Conservation (phyloP, 1,284 basidiomycete genomes). For the Erythrobasidium hasegawianum region DNA sequence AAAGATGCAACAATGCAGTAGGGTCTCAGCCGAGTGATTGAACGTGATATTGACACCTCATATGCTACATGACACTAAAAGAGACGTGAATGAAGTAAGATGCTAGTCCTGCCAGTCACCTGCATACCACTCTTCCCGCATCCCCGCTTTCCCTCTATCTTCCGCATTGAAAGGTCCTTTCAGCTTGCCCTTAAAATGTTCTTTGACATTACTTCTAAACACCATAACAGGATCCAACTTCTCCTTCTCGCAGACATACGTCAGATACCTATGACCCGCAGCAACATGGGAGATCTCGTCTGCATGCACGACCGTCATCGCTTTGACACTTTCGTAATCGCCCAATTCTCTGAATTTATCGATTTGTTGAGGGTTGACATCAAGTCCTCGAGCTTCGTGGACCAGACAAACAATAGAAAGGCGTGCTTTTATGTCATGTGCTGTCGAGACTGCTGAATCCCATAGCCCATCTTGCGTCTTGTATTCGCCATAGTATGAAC, state of each 20-base stretch:
- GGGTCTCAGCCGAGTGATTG: too few relatives aligned
- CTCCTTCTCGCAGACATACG: conserved; percentile 66
- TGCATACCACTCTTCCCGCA: conserved; percentile 49
- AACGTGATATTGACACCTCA: too few relatives aligned
- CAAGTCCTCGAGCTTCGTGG: conserved; percentile 80
- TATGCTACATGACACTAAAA: too few relatives aligned
- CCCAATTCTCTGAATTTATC: conserved; percentile 66
- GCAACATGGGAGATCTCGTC: conserved; percentile 82
- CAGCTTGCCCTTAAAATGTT: conserved; percentile 71
- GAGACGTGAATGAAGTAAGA: too few relatives aligned
- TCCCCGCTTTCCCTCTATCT: conserved; percentile 65
- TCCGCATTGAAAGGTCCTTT: conserved; percentile 80
- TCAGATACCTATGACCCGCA: conserved; percentile 78
- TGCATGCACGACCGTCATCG: conserved; percentile 70
- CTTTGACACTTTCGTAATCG: conserved; percentile 65
- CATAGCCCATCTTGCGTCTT: conserved; percentile 48
- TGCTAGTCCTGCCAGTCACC: conserved; percentile 18
- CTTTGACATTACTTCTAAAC: conserved; percentile 69
- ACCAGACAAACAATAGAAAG: conserved; percentile 86
- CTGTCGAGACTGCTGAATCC: conserved; percentile 73
- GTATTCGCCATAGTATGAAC: conserved; percentile 66
- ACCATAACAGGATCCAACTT: conserved; percentile 65
- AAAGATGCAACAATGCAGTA: too few relatives aligned
- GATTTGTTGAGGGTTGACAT: conserved; percentile 81
- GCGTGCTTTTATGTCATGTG: conserved; percentile 65